Percentiles rank a stretch among this genome's conserved stretches.
Conservation (phyloP, 2,329 filamentous ascomycete species). For the Phaeophleospora eucalypticola region DNA sequence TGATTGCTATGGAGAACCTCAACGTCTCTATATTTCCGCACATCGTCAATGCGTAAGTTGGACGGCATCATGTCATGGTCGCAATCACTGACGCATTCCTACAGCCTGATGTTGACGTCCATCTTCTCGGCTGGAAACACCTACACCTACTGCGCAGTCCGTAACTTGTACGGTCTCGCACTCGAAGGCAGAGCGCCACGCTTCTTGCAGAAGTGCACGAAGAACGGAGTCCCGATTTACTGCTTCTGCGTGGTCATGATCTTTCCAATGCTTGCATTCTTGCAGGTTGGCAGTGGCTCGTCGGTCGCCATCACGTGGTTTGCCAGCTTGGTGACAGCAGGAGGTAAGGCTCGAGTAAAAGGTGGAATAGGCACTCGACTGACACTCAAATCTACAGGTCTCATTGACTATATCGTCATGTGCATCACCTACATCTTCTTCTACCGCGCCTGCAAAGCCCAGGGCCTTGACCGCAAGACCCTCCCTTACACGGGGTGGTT, state of each 20-base stretch:
- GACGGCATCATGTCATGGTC: not conserved
- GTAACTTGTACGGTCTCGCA: conserved; percentile 51
- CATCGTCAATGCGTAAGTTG: conserved; percentile 32
- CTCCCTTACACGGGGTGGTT: conserved; percentile 55
- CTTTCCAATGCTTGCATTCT: conserved; percentile 36
- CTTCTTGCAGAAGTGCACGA: conserved; percentile 56
- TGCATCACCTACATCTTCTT: conserved; percentile 57
- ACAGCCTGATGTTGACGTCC: conserved; percentile 43
- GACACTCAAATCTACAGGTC: conserved; percentile 32
- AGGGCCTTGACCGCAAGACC: conserved; percentile 49
- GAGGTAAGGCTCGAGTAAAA: too few relatives aligned
- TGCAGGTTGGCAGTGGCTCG: conserved; percentile 30
- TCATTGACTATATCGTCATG: conserved; percentile 63
- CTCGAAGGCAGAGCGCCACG: conserved; percentile 52
- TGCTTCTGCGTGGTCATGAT: conserved; percentile 49
- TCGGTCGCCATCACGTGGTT: conserved; percentile 38
- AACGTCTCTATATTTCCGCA: conserved; percentile 43
- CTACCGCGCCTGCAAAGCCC: conserved; percentile 51
- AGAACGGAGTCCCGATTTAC: conserved; percentile 58
- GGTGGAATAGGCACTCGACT: too few relatives aligned
- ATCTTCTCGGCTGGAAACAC: conserved; percentile 56
- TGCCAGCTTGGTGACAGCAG: conserved; percentile 54
- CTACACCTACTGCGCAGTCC: conserved; percentile 52
- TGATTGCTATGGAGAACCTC: conserved; percentile 39
- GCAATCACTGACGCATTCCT: not conserved